Conservation (phyloP, 495 filamentous ascomycete species). For the Lasiosphaeris hirsuta region DNA sequence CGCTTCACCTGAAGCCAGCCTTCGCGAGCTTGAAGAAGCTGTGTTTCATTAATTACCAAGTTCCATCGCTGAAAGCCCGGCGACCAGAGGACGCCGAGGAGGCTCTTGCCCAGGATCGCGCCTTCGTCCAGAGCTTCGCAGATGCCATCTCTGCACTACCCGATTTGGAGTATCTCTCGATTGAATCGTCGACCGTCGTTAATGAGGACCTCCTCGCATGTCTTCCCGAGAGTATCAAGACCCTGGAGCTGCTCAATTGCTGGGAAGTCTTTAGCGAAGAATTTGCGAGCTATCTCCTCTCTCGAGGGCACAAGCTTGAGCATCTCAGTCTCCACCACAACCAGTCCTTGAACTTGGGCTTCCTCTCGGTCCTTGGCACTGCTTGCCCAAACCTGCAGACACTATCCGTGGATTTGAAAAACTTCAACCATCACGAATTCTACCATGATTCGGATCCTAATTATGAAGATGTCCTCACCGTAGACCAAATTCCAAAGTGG, state of each 20-base stretch:
- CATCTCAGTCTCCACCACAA: slow-evolving; percentile 72
- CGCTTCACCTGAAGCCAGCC: slow-evolving; percentile 55
- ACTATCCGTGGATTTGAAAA: slow-evolving; percentile 70
- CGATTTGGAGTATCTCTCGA: slow-evolving; percentile 57
- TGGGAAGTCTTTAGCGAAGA: slow-evolving; percentile 58
- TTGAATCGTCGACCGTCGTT: slow-evolving; percentile 64
- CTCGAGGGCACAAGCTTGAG: slow-evolving; percentile 59
- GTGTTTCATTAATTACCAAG: slow-evolving; percentile 61
- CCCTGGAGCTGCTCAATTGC: slow-evolving; percentile 72
- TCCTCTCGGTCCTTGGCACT: slow-evolving; percentile 56
- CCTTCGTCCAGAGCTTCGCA: slow-evolving; percentile 49
- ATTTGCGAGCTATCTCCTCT: slow-evolving; percentile 56
- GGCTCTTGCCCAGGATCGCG: slow-evolving; percentile 28
- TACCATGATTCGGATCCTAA: slow-evolving; percentile 63
- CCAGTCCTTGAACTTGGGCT: slow-evolving; percentile 67
- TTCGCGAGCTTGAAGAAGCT: slow-evolving; percentile 61
- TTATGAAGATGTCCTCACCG: slow-evolving; percentile 59
- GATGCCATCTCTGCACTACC: slow-evolving; percentile 57
- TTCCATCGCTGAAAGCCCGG: slow-evolving; percentile 35
- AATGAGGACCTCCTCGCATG: slow-evolving; percentile 56
- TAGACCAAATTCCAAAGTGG: slow-evolving; percentile 68
- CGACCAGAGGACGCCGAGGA: slow-evolving; percentile 27
- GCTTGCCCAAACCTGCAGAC: slow-evolving; percentile 65
- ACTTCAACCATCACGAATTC: slow-evolving; percentile 52
- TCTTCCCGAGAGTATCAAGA: slow-evolving; percentile 60